Base-by-base conservation (phyloP, 441 rosid species). In the Daphne laureola region DNA sequence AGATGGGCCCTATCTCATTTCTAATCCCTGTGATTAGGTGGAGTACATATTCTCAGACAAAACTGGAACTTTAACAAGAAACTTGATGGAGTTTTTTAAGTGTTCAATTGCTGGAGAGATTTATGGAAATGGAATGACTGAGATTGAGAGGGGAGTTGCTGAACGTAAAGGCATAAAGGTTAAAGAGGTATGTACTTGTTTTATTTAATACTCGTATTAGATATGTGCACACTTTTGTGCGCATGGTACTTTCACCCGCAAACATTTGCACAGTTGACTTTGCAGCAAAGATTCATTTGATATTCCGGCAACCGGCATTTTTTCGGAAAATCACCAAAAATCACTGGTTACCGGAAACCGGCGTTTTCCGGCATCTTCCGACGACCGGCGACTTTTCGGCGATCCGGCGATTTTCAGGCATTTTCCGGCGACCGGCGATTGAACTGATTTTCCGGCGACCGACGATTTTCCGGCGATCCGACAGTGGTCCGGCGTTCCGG, bases 41-140 rank as follows among this genome's bases (percentile, higher is more conserved):
- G 99, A 94, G 62, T 94, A 86, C 73, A 88, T 94, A 54, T 94
- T 94, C 74, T 86, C 98, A 45, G 99, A 94, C 75, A 94, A 90
- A 81, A 94, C 99, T 23, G 99, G 98, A 74, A 95, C 99, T 55
- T 81, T 95, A 67, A 95, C 99, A 13, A 80, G 99, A 73, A 95
- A 95, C 68, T 70, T 90, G 71, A 95, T 95, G 99, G 99, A 95
- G 82, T 90, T 95, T 69, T 95, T 95, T 66, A 95, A 95, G 77
- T 90, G 99, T 66, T 88, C 99, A 15, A 88, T 95, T 79, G 99
- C 96, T 61, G 99, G 97, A 65, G 94, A 81, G 77, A 73, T 78
- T 52, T 94, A 94, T 71, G 99, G 99, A 66, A 73, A 87, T 63
- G 99, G 99, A 59, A 38, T 84, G 68, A 94, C 98, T 59, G 99